Conservation (phyloP, 352 stramenopile genomes). For the Phytophthora litchii region DNA sequence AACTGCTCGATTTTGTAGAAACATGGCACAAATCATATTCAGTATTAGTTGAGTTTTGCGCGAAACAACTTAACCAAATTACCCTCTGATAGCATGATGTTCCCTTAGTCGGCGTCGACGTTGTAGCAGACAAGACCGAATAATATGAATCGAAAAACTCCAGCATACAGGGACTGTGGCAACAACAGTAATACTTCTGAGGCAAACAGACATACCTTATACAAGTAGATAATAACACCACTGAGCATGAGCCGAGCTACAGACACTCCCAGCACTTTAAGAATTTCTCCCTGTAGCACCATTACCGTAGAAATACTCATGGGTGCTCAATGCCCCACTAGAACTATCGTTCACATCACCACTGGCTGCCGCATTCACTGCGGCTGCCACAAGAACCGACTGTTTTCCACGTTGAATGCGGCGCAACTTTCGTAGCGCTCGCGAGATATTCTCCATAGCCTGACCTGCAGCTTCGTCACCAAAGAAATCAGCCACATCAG, state of each 20-base stretch:
- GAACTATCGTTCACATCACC: slow-evolving; percentile 17
- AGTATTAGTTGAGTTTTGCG: no score
- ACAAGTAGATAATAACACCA: background rate
- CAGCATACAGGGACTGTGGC: no score
- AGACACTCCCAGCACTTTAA: slow-evolving; percentile 2
- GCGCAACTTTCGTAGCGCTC: slow-evolving; percentile 37
- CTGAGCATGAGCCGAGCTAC: background rate
- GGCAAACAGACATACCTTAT: background rate
- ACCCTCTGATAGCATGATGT: no score
- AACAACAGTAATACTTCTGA: background rate
- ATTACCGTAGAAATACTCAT: slow-evolving; percentile 47
- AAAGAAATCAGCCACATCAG: slow-evolving; percentile 43
- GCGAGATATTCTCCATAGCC: slow-evolving; percentile 27
- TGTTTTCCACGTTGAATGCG: slow-evolving; percentile 52
- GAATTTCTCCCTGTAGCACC: slow-evolving; percentile 8
- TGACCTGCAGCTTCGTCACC: slow-evolving; percentile 32
- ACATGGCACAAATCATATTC: slow-evolving; percentile 1
- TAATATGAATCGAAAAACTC: no score
- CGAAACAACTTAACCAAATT: no score
- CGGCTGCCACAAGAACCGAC: slow-evolving; percentile 36
- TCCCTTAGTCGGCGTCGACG: no score
- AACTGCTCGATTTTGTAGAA: slow-evolving; percentile 31
- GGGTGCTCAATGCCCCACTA: slow-evolving; percentile 17
- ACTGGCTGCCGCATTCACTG: slow-evolving; percentile 18
- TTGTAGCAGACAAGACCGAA: no score